A percentile compares a stretch with the other conserved stretches of the same genome.
phyloP scores from a whole-genome alignment of 2,329 filamentous ascomycete genomes.

The Talaromyces sp. region DNA sequence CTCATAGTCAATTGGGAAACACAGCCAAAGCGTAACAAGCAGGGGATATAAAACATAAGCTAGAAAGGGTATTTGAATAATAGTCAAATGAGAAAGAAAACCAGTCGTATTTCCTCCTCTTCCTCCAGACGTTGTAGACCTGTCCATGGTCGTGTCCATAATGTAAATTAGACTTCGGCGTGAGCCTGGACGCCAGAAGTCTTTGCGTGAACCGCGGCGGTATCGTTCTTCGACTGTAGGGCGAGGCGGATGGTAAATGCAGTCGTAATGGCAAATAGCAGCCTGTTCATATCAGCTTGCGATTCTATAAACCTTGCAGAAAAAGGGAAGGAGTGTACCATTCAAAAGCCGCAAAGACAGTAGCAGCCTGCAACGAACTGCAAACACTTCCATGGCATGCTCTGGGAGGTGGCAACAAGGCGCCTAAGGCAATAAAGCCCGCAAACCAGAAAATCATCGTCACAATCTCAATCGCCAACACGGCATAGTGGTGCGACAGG shows the following conservation, averaged over 20 bases:
- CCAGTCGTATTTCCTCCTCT: too few species aligned
- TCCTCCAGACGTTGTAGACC: too few species aligned
- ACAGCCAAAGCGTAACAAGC: neutral
- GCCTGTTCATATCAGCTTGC: neutral
- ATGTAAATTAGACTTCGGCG: slow-evolving; percentile 7
- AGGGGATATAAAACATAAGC: slow-evolving; percentile 4
- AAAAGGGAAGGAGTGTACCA: slow-evolving; percentile 36
- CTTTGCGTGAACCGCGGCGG: slow-evolving; percentile 5
- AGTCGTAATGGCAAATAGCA: slow-evolving; percentile 18
- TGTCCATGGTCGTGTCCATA: neutral
- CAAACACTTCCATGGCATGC: slow-evolving; percentile 52
- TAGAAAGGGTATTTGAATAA: neutral
- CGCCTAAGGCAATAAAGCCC: slow-evolving; percentile 73
- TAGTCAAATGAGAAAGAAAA: neutral
- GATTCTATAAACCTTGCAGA: neutral
- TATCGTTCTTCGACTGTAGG: slow-evolving; percentile 7
- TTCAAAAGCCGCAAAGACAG: slow-evolving; percentile 48
- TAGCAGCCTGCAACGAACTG: slow-evolving; percentile 53
- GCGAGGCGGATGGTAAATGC: slow-evolving; percentile 15
- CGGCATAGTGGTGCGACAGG: slow-evolving; percentile 60
- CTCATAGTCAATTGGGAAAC: neutral
- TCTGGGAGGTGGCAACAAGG: slow-evolving; percentile 44
- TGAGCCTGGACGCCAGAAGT: slow-evolving; percentile 12
- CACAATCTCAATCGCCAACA: slow-evolving; percentile 64
- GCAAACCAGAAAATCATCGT: slow-evolving; percentile 90